A percentile compares a stretch with the other conserved stretches of the same genome.
Evolutionary conservation across 192 early-diverging fungal genomes (phyloP).

Genomic region (Chytriomyces hyalinus): DNA sequence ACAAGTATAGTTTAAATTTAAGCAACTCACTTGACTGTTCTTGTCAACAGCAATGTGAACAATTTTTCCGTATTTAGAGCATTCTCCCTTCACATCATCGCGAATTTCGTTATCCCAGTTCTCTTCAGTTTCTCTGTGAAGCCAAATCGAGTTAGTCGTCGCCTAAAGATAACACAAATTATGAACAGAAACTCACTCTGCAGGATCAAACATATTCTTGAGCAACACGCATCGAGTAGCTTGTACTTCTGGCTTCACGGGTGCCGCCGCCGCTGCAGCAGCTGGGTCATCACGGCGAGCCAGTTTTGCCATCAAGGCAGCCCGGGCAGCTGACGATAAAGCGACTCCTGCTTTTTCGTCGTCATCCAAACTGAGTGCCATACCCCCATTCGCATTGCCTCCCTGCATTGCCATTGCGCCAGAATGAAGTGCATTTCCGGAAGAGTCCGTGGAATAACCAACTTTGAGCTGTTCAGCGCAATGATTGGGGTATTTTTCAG

Average conservation of each 20-base stretch:
- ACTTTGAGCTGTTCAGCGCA: conserved; percentile 68
- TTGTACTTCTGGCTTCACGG: conserved; percentile 54
- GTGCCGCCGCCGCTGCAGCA: neutral
- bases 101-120: conserved; percentile 85
- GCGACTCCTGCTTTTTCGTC: conserved; percentile 65
- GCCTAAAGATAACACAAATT: neutral
- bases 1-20: conserved; percentile 6
- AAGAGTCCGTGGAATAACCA: conserved; percentile 67
- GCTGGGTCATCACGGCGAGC: conserved; percentile 50
- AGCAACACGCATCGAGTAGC: conserved; percentile 72
- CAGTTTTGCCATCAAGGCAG: conserved; percentile 83
- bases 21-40: conserved; percentile 9
- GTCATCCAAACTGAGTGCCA: conserved; percentile 41
- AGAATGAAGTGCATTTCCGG: conserved; percentile 2
- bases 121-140: conserved; percentile 74
- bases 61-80: conserved; percentile 77
- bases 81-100: conserved; percentile 85
- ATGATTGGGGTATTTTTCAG: neutral
- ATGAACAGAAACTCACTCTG: conserved; percentile 64
- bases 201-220: conserved; percentile 88
- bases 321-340: conserved; percentile 71
- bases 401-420: neutral
- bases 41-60: conserved; percentile 77
- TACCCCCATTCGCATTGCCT: neutral
- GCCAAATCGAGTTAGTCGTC: conserved; percentile 17